Conservation (phyloP, 2,329 filamentous ascomycete species). For the Thermothelomyces thermophilus region DNA sequence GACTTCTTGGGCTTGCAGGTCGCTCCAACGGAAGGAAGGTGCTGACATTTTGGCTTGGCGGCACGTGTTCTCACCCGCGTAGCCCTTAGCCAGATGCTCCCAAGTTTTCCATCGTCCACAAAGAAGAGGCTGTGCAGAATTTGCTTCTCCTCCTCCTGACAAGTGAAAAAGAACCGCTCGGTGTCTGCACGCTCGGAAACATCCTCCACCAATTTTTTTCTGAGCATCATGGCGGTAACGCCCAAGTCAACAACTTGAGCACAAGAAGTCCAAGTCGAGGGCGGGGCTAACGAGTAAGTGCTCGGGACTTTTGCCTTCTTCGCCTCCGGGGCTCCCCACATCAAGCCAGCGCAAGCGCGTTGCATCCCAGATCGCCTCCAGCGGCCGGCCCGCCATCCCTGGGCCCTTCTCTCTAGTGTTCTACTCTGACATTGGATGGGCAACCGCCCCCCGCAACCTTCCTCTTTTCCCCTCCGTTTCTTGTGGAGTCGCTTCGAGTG, state of each 20-base stretch:
- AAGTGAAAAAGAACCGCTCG: not conserved
- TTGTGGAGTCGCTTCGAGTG: not conserved
- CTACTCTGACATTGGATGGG: not conserved
- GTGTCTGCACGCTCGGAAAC: too few species aligned
- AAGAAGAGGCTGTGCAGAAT: not conserved
- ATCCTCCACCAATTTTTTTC: too few species aligned
- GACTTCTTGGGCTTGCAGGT: not conserved
- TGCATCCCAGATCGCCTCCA: constrained; percentile 1
- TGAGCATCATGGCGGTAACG: too few species aligned
- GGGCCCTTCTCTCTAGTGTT: not conserved
- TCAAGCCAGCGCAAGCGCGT: constrained; percentile 8
- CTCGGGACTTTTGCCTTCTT: not conserved
- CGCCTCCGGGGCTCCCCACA: not conserved
- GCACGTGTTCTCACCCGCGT: constrained; percentile 9
- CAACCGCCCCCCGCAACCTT: not conserved
- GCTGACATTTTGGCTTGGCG: not conserved
- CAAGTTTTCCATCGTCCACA: not conserved
- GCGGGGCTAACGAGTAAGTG: too few species aligned
- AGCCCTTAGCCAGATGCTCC: not conserved
- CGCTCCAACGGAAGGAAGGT: too few species aligned
- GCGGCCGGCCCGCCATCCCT: constrained; percentile 10
- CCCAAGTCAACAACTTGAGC: too few species aligned
- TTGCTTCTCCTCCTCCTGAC: not conserved
- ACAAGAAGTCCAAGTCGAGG: too few species aligned
- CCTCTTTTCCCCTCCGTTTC: not conserved